A percentile compares a stretch with the other conserved stretches of the same genome.
phyloP scores from a whole-genome alignment of 208 protist species.

The Trypanosoma scelopori region DNA sequence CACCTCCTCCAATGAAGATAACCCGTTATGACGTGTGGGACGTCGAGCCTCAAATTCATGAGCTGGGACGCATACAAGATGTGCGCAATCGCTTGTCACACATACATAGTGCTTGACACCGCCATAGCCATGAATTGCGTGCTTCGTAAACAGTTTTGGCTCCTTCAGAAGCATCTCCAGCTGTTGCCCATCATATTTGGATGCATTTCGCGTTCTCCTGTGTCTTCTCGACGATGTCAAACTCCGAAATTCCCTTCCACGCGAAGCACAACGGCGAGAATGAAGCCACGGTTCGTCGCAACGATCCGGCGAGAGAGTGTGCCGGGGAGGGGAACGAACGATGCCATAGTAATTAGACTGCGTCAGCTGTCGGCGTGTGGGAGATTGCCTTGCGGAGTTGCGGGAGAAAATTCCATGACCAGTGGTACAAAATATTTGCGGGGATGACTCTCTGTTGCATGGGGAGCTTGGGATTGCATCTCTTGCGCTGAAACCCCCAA shows the following conservation, averaged over 20 bases:
- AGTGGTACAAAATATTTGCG: too few relatives aligned
- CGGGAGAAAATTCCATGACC: too few relatives aligned
- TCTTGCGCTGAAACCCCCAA: not conserved
- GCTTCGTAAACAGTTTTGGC: conserved; percentile 51
- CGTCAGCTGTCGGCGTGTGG: too few relatives aligned
- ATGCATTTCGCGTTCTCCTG: not conserved
- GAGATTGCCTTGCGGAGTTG: too few relatives aligned
- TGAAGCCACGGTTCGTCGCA: too few relatives aligned
- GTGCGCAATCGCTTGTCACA: conserved; percentile 43
- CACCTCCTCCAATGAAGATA: conserved; percentile 21
- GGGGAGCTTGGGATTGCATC: not conserved
- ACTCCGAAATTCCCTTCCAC: too few relatives aligned
- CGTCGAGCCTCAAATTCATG: conserved; percentile 29
- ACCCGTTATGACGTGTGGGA: not conserved
- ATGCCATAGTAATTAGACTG: too few relatives aligned
- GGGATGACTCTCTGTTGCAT: too few relatives aligned
- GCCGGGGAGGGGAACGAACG: too few relatives aligned
- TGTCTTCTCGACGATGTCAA: not conserved
- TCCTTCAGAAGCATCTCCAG: conserved; percentile 16
- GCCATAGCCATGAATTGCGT: conserved; percentile 21
- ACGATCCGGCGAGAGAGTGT: too few relatives aligned
- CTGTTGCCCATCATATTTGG: not conserved
- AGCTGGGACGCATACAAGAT: conserved; percentile 48
- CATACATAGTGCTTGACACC: conserved; percentile 48
- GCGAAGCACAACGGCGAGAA: not conserved